Evolutionary conservation across 306 rosid species (phyloP).

Genomic region (Trichosanthes cucumerina): DNA sequence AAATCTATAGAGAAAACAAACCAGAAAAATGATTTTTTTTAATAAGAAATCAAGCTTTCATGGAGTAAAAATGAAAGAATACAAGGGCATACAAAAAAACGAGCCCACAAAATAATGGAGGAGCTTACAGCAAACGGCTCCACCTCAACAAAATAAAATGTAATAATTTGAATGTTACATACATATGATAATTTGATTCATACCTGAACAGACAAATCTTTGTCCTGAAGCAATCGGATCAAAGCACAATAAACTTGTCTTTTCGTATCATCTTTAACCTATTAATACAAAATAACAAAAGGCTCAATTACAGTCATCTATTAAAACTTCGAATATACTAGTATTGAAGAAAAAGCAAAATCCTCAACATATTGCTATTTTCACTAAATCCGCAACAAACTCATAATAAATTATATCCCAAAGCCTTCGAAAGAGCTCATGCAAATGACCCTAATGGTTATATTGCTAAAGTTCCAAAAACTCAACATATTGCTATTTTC

Average conservation of each 20-base stretch:
- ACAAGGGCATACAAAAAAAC: too few relatives aligned
- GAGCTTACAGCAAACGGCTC: too few relatives aligned
- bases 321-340: background rate
- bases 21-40: background rate
- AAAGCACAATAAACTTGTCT: constrained; percentile 88
- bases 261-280: constrained; percentile 86
- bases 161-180: too few relatives aligned
- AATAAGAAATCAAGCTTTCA: too few relatives aligned
- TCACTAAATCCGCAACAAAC: too few relatives aligned
- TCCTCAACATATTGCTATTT: too few relatives aligned
- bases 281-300: constrained; percentile 20
- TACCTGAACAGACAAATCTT: constrained; percentile 80
- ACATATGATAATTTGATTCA: constrained; percentile 13
- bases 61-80: too few relatives aligned
- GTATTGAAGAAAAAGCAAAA: background rate
- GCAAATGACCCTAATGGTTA: background rate
- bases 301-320: background rate
- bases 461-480: background rate
- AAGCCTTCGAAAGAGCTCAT: background rate
- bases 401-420: background rate
- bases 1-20: constrained; percentile 12
- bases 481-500: background rate
- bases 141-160: too few relatives aligned
- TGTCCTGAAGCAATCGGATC: constrained; percentile 76
- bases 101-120: too few relatives aligned